These are phyloP conservation scores for Pichia exigua DNA, from an alignment of 805 yeast genomes.

Conservation along the genomic window DNA sequence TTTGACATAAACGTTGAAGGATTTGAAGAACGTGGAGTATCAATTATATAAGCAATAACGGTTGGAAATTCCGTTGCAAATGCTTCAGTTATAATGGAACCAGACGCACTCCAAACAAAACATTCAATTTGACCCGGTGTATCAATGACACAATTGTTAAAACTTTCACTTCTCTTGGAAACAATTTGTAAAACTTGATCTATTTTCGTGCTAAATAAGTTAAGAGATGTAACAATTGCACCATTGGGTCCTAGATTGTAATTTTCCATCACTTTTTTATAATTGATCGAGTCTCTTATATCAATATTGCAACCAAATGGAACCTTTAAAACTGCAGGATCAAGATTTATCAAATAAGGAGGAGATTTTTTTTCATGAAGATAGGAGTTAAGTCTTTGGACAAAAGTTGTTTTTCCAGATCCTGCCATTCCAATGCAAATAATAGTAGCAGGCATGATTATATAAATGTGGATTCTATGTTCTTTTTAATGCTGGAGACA, in stretches of 20 bases:
- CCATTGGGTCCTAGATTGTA: constrained; percentile 96
- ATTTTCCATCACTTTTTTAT: constrained; percentile 93
- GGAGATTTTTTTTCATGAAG: constrained; percentile 62
- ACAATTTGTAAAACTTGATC: constrained; percentile 88
- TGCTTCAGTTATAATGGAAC: constrained; percentile 92
- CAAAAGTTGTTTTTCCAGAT: constrained; percentile 94
- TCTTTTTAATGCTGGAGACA: too few species aligned
- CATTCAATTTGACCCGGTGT: constrained; percentile 99
- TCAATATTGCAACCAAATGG: constrained; percentile 94
- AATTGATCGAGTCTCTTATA: constrained; percentile 91
- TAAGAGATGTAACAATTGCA: constrained; percentile 91
- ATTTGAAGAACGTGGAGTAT: constrained; percentile 88
- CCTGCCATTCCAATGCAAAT: constrained; percentile 43
- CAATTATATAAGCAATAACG: constrained; percentile 89
- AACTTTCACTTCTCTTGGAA: constrained; percentile 60
- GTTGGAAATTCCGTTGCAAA: constrained; percentile 96
- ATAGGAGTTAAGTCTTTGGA: constrained; percentile 90
- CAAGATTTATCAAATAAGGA: constrained; percentile 90
- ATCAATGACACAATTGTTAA: constrained; percentile 74
- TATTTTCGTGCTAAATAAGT: constrained; percentile 87
- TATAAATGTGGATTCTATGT: neutral
- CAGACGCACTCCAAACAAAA: constrained; percentile 97
- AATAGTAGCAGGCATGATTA: constrained; percentile 27
- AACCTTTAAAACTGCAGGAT: constrained; percentile 92
- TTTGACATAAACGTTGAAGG: constrained; percentile 98